phyloP scores from a whole-genome alignment of 805 yeast genomes.

The Schwanniomyces occidentalis region DNA sequence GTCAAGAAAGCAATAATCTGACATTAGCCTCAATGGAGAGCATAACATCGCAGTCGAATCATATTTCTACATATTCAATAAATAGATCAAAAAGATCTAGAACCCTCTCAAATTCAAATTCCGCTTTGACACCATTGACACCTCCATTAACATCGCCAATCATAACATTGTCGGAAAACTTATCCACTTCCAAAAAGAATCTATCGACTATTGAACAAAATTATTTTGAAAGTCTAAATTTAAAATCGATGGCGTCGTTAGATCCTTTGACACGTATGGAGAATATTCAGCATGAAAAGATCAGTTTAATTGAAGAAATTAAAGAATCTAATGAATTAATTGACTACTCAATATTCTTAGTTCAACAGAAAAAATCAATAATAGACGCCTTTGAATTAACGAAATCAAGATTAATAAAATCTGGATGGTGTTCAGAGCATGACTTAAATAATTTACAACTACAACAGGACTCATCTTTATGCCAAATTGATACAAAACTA shows the following conservation, averaged over 20 bases:
- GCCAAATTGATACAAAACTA: slow-evolving; percentile 40
- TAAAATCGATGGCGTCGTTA: slow-evolving; percentile 1
- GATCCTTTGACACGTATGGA: not conserved
- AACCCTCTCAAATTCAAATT: slow-evolving; percentile 16
- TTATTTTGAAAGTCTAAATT: slow-evolving; percentile 29
- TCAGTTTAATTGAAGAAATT: slow-evolving; percentile 22
- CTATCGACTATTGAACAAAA: slow-evolving; percentile 34
- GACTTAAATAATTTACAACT: slow-evolving; percentile 40
- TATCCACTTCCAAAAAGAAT: slow-evolving; percentile 25
- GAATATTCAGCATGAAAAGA: slow-evolving; percentile 2
- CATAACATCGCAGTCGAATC: too few relatives aligned
- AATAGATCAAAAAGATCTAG: slow-evolving; percentile 15
- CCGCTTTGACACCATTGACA: slow-evolving; percentile 22
- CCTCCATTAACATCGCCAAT: slow-evolving; percentile 39
- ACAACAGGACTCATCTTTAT: slow-evolving; percentile 37
- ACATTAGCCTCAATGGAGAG: slow-evolving; percentile 3
- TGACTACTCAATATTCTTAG: slow-evolving; percentile 32
- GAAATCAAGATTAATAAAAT: slow-evolving; percentile 27
- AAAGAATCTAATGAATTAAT: slow-evolving; percentile 24
- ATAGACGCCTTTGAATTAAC: slow-evolving; percentile 35
- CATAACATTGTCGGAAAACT: slow-evolving; percentile 39
- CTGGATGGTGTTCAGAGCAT: slow-evolving; percentile 45
- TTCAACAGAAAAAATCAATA: slow-evolving; percentile 33
- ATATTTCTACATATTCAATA: too few relatives aligned
- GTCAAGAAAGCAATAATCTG: slow-evolving; percentile 2